Conservation (phyloP, 805 yeast genomes). For the Wickerhamomyces bovis region DNA sequence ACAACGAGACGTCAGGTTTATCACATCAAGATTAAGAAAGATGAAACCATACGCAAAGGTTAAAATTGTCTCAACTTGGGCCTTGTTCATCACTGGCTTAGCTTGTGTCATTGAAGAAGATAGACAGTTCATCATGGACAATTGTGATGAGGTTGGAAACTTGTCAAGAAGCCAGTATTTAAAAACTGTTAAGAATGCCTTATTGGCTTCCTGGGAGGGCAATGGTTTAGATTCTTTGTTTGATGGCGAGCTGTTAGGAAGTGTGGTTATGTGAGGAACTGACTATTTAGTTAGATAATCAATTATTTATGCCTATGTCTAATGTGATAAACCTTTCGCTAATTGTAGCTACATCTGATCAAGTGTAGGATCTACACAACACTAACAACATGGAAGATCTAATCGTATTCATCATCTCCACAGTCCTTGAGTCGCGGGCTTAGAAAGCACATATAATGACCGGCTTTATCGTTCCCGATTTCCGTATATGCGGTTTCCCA, state of each 20-base stretch:
- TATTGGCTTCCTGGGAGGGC: constrained; percentile 6
- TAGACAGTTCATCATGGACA: constrained; percentile 6
- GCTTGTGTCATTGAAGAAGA: constrained; percentile 7
- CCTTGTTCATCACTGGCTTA: constrained; percentile 15
- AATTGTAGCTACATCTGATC: too few species aligned
- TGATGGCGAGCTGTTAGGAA: constrained; percentile 5
- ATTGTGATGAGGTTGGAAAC: constrained; percentile 9
- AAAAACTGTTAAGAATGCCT: constrained; percentile 10
- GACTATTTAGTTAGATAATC: not conserved
- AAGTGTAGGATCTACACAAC: too few species aligned
- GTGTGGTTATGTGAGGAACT: not conserved
- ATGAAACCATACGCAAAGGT: constrained; percentile 6
- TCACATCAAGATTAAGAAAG: constrained; percentile 4
- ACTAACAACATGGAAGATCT: too few species aligned
- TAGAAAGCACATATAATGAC: too few species aligned
- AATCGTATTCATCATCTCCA: too few species aligned
- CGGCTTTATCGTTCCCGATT: not conserved
- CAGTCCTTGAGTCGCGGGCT: too few species aligned
- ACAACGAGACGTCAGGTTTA: constrained; percentile 8
- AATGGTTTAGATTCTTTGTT: constrained; percentile 14
- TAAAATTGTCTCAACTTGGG: constrained; percentile 12
- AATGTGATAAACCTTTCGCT: not conserved
- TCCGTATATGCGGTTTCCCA: not conserved
- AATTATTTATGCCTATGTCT: not conserved
- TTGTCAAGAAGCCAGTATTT: constrained; percentile 12